Base-by-base conservation (phyloP, 176 grass and related monocot species). In the Thinopyrum elongatum region DNA sequence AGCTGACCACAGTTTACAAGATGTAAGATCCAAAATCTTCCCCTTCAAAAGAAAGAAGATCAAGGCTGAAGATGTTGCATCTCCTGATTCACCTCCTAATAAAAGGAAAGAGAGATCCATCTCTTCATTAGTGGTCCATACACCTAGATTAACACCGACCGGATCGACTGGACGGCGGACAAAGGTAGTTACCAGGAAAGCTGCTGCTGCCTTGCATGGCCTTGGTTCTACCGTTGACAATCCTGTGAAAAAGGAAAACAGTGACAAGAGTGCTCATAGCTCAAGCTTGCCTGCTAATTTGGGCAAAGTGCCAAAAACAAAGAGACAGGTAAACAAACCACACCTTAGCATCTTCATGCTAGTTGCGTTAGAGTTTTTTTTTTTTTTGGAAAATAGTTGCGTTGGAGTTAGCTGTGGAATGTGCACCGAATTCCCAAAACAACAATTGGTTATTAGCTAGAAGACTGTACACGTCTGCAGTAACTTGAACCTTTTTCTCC, bases 21-120 rank as follows among this genome's bases (percentile, higher is more conserved):
- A 93, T 85, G 78, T 97, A 72, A 94, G 94, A 71, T 76, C 85
- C 34, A 97, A 97, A 86, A 82, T 92, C 64, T 97, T 97, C 82
- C 94, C 90, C 21, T 90, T 92, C 53, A 94, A 94, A 90, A 89
- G 94, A 84, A 94, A 88, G 82, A 93, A 95, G 86, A 84, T 93
- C 72, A 83, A 92, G 30, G 83, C 80, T 83, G 88, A 86, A 28
- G 92, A 97, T 87, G 59, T 81, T 84, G 60, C 68, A 62, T 69
- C 89, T 84, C 80, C 83, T 55, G 42, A 76, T 90, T 79, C 74
- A 70, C 74, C 67, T 70, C 94, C 91, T 58, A 63, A 55, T 84
- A 90, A 80, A 94, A 83, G 86, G 72, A 92, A 90, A 85, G 90
- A 92, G 72, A 92, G 90, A 85, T 93, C 92, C 61, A 89, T 93